Conservation (phyloP, 441 rosid species). For the Flueggea neowawraea region DNA sequence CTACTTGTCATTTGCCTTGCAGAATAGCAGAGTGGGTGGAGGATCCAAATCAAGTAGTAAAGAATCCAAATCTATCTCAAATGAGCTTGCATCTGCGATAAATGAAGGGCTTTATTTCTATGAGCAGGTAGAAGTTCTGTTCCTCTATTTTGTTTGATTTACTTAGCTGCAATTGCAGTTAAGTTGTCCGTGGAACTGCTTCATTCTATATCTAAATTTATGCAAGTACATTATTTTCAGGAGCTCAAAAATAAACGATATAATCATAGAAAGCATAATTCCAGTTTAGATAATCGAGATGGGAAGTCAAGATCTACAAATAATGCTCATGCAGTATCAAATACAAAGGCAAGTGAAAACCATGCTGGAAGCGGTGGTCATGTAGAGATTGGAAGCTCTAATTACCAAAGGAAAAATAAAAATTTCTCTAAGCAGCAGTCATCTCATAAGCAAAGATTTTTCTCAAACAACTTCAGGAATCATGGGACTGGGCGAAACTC, state of each 20-base stretch:
- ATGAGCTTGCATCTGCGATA: slow-evolving; percentile 79
- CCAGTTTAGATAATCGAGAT: slow-evolving; percentile 51
- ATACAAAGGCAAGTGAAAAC: slow-evolving; percentile 44
- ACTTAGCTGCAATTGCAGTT: background rate
- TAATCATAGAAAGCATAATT: slow-evolving; percentile 46
- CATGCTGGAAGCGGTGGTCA: slow-evolving; percentile 38
- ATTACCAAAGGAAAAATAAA: slow-evolving; percentile 58
- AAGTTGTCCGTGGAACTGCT: slow-evolving; percentile 8
- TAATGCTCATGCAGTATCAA: slow-evolving; percentile 34
- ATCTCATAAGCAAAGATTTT: slow-evolving; percentile 70
- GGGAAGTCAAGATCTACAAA: slow-evolving; percentile 37
- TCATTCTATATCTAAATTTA: background rate
- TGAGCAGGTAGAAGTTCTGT: slow-evolving; percentile 61
- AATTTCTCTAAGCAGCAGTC: slow-evolving; percentile 56
- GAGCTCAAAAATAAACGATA: slow-evolving; percentile 66
- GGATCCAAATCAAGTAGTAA: slow-evolving; percentile 39
- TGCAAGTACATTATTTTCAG: slow-evolving; percentile 30
- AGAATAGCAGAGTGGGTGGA: slow-evolving; percentile 65
- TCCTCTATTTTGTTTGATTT: too few species aligned
- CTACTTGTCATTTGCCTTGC: slow-evolving; percentile 30
- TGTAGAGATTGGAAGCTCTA: slow-evolving; percentile 51
- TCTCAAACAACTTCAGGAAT: slow-evolving; percentile 78
- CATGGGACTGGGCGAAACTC: slow-evolving; percentile 55
- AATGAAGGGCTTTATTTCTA: slow-evolving; percentile 91
- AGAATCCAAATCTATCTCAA: slow-evolving; percentile 53